Base-by-base conservation (phyloP, 495 filamentous ascomycete genomes). In the Aspergillus asperescens region DNA sequence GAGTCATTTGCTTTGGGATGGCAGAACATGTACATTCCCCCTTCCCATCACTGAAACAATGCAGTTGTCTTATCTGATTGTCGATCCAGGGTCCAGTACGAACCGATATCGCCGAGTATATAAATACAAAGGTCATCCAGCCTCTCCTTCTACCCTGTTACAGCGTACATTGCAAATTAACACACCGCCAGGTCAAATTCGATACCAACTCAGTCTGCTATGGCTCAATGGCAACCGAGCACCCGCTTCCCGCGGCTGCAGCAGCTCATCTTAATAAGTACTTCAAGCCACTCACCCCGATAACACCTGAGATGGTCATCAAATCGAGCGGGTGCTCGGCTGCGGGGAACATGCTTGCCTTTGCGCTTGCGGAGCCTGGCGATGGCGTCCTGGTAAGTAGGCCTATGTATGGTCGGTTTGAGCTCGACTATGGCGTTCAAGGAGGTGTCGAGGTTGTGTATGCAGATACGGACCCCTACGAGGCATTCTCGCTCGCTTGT, bases 321-420 rank as follows among this genome's bases (percentile, higher is more conserved):
- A 56, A 65, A 8, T 62, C 70, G 4, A 62, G 70, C n/a, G 70
- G 69, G n/a, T 65, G 67, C 3, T 67, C 65, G 13, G 66, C 54
- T 13, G 52, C 63, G 16, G 65, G 59, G 18, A 73, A 37, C 57
- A 75, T 65, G 62, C 69, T 61, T 23, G 73, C 58, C 16, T 73
- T 64, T 55, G 69, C 64, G 32, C 61, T 78, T 6, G 74, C 72
- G 13, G 69, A 76, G 32, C 60, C 64, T 1, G 71, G 70, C 0
- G 76, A 79, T 34, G 71, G 66, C 0, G 66, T 78, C 5, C 56
- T 79, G 0, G 66, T 77, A 25, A 68, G 59, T 20, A 62, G 67
- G 18, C 76, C 76, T 10, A 55, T 69, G 1, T 72, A 72, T 28
- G 69, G 69, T 8, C 63, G 71, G 7, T 72, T 74, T 27, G 69